Evolutionary conservation across 805 yeast species (phyloP), one percentile per base, ranked within the genome.

Genomic region (Starmera caribaea): DNA sequence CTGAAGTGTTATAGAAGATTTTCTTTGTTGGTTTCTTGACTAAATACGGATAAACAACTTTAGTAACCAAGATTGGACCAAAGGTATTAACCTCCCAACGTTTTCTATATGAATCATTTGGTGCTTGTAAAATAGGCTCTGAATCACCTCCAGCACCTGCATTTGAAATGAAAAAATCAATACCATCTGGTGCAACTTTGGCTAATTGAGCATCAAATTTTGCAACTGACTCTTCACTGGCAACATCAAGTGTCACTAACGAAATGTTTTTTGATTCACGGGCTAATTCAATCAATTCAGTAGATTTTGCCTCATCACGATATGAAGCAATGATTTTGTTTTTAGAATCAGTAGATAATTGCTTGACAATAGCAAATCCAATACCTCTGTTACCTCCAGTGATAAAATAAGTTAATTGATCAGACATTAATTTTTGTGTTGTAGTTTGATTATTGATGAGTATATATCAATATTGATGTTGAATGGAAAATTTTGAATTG

Each of bases 151-250:
- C 39, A 17, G 30, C 17, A 24, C 57, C 60, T 10, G 60, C 54
- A 42, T 53, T 54, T 21, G 45, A 41, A 24, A 54, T 39, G 15
- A 51, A 41, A 14, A 47, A 47, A 36, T 55, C 60, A 35, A 55
- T 41, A 16, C 46, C 48, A 10, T 46, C 46, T 6, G 41, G 45
- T 10, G 50, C 43, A 16, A 36, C 30, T 8, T 10, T 13, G 2
- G n/a, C 2, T 16, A 36, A 29, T 17, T 36, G 38, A 8, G 26
- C 26, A 29, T 36, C 38, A 12, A 36, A 14, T 15, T 39, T 44
- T 2, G 36, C 38, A 30, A 48, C 45, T 6, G 46, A 34, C 13
- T 41, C 43, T 21, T 41, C 38, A 15, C 35, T 29, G 15, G 41
- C 31, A 15, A 50, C 50, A 24, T 51, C 53, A 4, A 53, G 41